Evolutionary conservation across 2,329 filamentous ascomycete genomes (phyloP).

Genomic region (Colletotrichum orchidophilum): DNA sequence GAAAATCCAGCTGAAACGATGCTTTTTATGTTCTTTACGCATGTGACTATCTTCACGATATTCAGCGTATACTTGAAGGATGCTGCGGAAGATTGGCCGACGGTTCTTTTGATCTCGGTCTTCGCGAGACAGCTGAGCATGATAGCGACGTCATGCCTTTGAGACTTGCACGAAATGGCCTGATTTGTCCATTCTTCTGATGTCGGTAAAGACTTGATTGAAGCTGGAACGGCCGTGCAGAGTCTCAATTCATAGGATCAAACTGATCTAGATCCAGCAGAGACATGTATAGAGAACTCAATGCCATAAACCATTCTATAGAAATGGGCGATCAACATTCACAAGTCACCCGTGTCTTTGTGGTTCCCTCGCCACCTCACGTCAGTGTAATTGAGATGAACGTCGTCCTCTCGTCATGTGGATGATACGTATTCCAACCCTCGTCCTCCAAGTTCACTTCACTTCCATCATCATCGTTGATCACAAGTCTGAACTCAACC

Average conservation of each 20-base stretch:
- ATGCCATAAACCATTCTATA: background rate
- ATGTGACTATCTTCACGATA: background rate
- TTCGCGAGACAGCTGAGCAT: background rate
- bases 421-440: background rate
- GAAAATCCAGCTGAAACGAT: background rate
- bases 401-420: background rate
- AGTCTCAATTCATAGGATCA: too few relatives aligned
- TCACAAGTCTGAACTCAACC: background rate
- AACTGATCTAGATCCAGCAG: background rate
- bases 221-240: background rate
- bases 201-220: too few relatives aligned
- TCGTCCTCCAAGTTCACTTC: background rate
- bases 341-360: background rate
- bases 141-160: background rate
- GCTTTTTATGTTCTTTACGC: background rate
- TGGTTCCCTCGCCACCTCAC: background rate
- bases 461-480: background rate
- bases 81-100: background rate
- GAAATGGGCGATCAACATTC: background rate
- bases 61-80: background rate
- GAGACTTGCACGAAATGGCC: background rate
- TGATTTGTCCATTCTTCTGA: background rate
- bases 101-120: background rate
- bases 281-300: background rate
- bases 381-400: background rate